phyloP scores from a whole-genome alignment of 495 filamentous ascomycete genomes.

The Jackrogersella minutella region DNA sequence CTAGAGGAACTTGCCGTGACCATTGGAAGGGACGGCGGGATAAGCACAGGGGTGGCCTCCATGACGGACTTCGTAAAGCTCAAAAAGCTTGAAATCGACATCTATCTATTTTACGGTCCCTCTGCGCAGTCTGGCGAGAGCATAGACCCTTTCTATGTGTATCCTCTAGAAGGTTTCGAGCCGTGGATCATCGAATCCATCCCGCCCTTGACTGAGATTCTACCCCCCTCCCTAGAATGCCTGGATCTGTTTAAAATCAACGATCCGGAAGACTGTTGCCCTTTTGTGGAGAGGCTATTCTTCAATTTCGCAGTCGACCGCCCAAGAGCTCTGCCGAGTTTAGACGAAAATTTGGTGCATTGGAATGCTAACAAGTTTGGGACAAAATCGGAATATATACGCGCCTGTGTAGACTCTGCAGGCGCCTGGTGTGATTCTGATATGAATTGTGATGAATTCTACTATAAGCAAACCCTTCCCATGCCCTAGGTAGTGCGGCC shows the following conservation, averaged over 20 bases:
- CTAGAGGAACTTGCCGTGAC: neutral
- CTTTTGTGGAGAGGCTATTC: conserved; percentile 2
- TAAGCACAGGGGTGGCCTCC: neutral
- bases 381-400: neutral
- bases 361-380: no score
- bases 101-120: neutral
- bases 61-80: conserved; percentile 3
- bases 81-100: neutral
- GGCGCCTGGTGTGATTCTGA: neutral
- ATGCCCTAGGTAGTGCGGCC: no score
- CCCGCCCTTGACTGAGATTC: neutral
- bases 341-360: neutral
- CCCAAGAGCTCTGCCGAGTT: neutral
- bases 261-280: neutral
- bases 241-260: neutral
- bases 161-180: neutral
- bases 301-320: neutral
- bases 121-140: neutral
- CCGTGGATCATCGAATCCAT: neutral
- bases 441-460: no score
- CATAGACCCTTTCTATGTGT: neutral
- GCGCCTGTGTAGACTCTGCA: neutral
- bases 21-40: neutral
- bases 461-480: no score
- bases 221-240: conserved; percentile 2